Conservation (phyloP, 257 asterid genomes). For the Handroanthus guayacan region DNA sequence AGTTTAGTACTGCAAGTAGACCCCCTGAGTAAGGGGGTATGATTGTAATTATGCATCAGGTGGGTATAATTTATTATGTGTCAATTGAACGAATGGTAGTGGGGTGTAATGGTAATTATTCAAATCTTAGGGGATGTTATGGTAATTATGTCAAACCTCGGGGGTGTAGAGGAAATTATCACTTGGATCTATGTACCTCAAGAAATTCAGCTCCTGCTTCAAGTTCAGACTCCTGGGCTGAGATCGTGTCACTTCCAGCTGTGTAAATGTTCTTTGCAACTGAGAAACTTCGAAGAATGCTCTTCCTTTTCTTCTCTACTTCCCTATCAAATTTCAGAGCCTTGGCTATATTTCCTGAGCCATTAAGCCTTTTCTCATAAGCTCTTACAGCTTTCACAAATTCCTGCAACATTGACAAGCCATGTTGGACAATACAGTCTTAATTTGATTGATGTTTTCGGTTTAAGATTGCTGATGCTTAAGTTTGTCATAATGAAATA, state of each 20-base stretch:
- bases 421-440: not conserved
- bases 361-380: slow-evolving; percentile 49
- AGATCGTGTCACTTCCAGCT: slow-evolving; percentile 21
- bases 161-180: too few relatives aligned
- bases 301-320: slow-evolving; percentile 48
- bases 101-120: too few relatives aligned
- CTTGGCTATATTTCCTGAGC: slow-evolving; percentile 27
- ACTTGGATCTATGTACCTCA: slow-evolving; percentile 42
- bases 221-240: slow-evolving; percentile 50
- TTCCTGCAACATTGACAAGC: slow-evolving; percentile 44
- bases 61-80: too few relatives aligned
- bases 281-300: slow-evolving; percentile 52
- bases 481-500: too few relatives aligned
- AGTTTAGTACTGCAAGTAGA: too few relatives aligned
- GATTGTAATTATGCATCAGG: too few relatives aligned
- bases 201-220: slow-evolving; percentile 64
- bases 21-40: too few relatives aligned
- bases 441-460: too few relatives aligned
- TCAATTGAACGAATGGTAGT: too few relatives aligned
- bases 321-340: slow-evolving; percentile 32
- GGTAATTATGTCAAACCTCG: too few relatives aligned
- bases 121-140: too few relatives aligned
- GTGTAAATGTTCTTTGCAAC: slow-evolving; percentile 47
- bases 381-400: slow-evolving; percentile 64
- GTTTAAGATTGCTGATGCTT: too few relatives aligned